These are phyloP conservation scores for Seminavis robusta DNA, from an alignment of 108 stramenopile genomes.

Conservation along the genomic window DNA sequence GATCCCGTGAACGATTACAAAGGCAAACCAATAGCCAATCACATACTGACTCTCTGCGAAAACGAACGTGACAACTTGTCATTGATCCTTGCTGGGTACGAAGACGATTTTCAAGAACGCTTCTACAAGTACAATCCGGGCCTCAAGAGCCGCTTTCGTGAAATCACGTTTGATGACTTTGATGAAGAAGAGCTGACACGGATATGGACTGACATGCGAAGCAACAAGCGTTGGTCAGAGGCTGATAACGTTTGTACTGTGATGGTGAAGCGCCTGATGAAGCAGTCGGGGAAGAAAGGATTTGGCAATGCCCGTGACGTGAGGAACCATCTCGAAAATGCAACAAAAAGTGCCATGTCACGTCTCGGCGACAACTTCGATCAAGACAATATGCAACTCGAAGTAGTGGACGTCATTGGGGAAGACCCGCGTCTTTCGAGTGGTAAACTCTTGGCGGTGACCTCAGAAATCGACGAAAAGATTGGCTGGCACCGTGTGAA, in stretches of 20 bases:
- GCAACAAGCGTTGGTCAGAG: constrained; percentile 24
- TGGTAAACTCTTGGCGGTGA: constrained; percentile 10
- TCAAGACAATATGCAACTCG: constrained; percentile 12
- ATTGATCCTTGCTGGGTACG: constrained; percentile 46
- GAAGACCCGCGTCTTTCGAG: constrained; percentile 30
- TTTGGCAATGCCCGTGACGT: constrained; percentile 54
- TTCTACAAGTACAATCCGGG: constrained; percentile 37
- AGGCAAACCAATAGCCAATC: constrained; percentile 36
- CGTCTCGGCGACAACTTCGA: constrained; percentile 21
- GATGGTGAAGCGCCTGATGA: constrained; percentile 21
- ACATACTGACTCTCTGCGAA: constrained; percentile 27
- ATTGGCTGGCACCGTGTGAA: constrained; percentile 39
- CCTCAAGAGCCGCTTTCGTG: constrained; percentile 30
- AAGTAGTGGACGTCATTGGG: constrained; percentile 27
- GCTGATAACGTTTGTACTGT: constrained; percentile 17
- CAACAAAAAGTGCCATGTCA: constrained; percentile 20
- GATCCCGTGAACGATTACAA: constrained; percentile 36
- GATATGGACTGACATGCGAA: constrained; percentile 25
- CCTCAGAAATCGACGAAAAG: constrained; percentile 23
- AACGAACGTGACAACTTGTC: constrained; percentile 32
- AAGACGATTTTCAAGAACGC: constrained; percentile 38
- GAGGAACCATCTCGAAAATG: constrained; percentile 26
- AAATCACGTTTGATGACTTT: constrained; percentile 41
- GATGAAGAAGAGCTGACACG: constrained; percentile 33
- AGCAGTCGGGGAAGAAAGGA: constrained; percentile 32